Conservation (phyloP, 2,329 filamentous ascomycete genomes). For the Monosporascus cannonballus region DNA sequence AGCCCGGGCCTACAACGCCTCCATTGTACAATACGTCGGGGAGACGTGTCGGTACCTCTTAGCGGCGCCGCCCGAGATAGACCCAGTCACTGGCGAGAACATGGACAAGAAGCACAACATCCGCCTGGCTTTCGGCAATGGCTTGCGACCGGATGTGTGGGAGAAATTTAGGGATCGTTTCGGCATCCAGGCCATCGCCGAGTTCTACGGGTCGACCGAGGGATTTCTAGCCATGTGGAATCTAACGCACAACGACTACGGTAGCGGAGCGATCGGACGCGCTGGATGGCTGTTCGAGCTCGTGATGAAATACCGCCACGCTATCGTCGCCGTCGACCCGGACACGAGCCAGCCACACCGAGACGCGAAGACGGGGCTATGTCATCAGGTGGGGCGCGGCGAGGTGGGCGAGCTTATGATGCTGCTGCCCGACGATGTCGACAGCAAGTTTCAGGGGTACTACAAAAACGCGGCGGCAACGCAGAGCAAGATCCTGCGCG, state of each 20-base stretch:
- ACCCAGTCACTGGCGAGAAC: constrained; percentile 58
- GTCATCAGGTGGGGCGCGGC: constrained; percentile 49
- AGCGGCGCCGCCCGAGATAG: constrained; percentile 54
- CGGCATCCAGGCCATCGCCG: constrained; percentile 63
- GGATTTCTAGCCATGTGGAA: constrained; percentile 67
- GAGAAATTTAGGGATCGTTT: constrained; percentile 77
- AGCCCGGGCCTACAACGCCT: constrained; percentile 63
- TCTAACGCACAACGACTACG: constrained; percentile 63
- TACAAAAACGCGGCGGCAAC: constrained; percentile 68
- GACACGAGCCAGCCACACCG: constrained; percentile 63
- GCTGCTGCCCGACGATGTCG: constrained; percentile 57
- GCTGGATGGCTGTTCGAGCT: constrained; percentile 56
- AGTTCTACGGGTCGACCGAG: constrained; percentile 79
- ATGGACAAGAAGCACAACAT: constrained; percentile 69
- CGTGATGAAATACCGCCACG: constrained; percentile 43
- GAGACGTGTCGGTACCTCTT: constrained; percentile 82
- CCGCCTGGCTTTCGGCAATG: constrained; percentile 76
- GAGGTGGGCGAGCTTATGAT: constrained; percentile 73
- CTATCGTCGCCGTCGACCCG: constrained; percentile 65
- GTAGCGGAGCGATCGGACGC: constrained; percentile 72
- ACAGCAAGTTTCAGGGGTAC: constrained; percentile 72
- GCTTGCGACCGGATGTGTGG: constrained; percentile 81
- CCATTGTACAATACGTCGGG: constrained; percentile 79
- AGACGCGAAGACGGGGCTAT: constrained; percentile 64
- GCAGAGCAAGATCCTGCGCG: constrained; percentile 64